phyloP scores from a whole-genome alignment of 495 filamentous ascomycete species.

The Penicillium pulvis region DNA sequence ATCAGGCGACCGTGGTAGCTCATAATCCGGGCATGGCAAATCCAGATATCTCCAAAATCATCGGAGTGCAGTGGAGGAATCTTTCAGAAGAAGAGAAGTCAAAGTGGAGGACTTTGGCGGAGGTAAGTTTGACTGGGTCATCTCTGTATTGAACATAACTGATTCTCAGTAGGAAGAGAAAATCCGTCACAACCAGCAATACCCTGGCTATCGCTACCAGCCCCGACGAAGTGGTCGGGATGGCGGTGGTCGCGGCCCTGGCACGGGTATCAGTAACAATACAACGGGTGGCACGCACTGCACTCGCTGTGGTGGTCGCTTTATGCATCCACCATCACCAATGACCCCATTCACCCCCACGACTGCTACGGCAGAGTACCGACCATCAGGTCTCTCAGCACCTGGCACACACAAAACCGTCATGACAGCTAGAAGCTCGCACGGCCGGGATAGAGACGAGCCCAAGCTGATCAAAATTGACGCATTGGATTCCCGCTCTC shows the following conservation, averaged over 20 bases:
- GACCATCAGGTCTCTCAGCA: conserved; percentile 20
- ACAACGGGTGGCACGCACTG: conserved; percentile 43
- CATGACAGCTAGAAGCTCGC: conserved; percentile 25
- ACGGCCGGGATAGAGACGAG: conserved; percentile 22
- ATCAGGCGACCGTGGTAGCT: conserved; percentile 78
- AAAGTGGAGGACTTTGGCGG: conserved; percentile 87
- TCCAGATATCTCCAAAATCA: conserved; percentile 97
- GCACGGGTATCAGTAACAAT: conserved; percentile 43
- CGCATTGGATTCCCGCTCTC: conserved; percentile 24
- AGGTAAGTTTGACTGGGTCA: conserved; percentile 49
- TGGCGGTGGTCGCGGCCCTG: conserved; percentile 32
- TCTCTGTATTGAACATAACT: neutral
- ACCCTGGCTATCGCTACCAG: conserved; percentile 93
- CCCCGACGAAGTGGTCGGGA: conserved; percentile 75
- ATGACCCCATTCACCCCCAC: conserved; percentile 38
- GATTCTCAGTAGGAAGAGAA: conserved; percentile 73
- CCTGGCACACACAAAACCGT: conserved; percentile 17
- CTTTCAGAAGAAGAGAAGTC: conserved; percentile 75
- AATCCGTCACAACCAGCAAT: conserved; percentile 82
- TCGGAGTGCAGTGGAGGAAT: conserved; percentile 87
- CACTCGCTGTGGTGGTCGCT: conserved; percentile 44
- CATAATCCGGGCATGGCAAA: conserved; percentile 89
- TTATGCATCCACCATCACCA: conserved; percentile 52
- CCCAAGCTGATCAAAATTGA: conserved; percentile 31
- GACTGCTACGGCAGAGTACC: conserved; percentile 12